These are phyloP conservation scores for Angophora floribunda DNA, from an alignment of 345 rosid genomes.

Conservation along the genomic window DNA sequence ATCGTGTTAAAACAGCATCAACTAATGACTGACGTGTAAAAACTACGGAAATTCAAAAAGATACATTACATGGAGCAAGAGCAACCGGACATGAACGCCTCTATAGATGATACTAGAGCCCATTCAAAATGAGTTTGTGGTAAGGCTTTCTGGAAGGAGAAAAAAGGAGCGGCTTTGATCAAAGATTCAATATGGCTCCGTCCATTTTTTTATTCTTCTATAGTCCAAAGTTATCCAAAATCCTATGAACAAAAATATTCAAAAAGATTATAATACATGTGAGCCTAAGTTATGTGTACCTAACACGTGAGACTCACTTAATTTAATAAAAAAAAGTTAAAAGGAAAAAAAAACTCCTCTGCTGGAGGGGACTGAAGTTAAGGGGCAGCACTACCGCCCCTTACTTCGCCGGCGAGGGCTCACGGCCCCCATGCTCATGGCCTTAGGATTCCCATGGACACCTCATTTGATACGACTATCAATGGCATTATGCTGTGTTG, in stretches of 20 bases:
- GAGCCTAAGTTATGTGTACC: not conserved
- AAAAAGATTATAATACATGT: not conserved
- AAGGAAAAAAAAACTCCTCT: no score
- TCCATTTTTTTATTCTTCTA: not conserved
- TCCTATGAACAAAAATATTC: no score
- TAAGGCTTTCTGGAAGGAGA: not conserved
- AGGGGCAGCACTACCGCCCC: no score
- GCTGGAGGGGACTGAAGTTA: not conserved
- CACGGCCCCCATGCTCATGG: no score
- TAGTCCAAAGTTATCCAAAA: not conserved
- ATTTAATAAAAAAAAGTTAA: not conserved
- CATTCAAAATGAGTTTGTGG: not conserved
- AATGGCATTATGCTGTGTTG: not conserved
- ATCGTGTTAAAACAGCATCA: no score
- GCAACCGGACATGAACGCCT: not conserved
- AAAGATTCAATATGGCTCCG: not conserved
- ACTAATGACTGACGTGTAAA: not conserved
- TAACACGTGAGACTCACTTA: not conserved
- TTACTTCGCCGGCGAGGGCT: no score
- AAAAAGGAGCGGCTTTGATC: conserved; percentile 5
- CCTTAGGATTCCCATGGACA: not conserved
- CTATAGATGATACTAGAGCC: not conserved
- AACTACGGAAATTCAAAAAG: not conserved
- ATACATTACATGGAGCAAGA: not conserved
- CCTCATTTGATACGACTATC: not conserved